Percentiles rank a stretch among this genome's conserved stretches.
phyloP scores from a whole-genome alignment of 1,139 yeast genomes.

The Martiniozyma asiatica region DNA sequence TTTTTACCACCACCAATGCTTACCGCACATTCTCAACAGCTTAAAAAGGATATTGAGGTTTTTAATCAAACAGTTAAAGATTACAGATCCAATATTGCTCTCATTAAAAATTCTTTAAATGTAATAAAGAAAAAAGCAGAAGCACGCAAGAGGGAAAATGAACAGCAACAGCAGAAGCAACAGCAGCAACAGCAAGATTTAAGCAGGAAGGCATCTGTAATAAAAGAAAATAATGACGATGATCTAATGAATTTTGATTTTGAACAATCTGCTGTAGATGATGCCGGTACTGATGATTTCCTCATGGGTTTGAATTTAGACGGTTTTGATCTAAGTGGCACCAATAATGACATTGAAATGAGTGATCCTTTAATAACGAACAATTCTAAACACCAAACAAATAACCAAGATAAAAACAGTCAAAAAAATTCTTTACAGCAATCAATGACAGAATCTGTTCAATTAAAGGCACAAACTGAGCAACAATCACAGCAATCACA shows the following conservation, averaged over 20 bases:
- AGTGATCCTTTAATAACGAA: constrained; percentile 5
- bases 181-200: constrained; percentile 12
- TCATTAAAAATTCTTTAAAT: too few relatives aligned
- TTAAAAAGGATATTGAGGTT: constrained; percentile 19
- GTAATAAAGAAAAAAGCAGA: too few relatives aligned
- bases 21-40: constrained; percentile 15
- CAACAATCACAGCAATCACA: constrained; percentile 4
- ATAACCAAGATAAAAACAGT: too few relatives aligned
- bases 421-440: too few relatives aligned
- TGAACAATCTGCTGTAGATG: background rate
- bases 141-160: constrained; percentile 21
- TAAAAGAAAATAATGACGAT: constrained; percentile 7
- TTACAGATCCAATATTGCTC: too few relatives aligned
- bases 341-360: constrained; percentile 7
- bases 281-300: constrained; percentile 10
- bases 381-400: too few relatives aligned
- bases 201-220: constrained; percentile 4
- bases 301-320: constrained; percentile 20
- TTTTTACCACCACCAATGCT: constrained; percentile 16
- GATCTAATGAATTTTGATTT: background rate
- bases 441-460: too few relatives aligned
- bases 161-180: constrained; percentile 14
- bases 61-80: constrained; percentile 27
- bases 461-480: too few relatives aligned
- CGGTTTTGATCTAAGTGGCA: constrained; percentile 20